Percentiles rank a stretch among this genome's conserved stretches.
These are phyloP conservation scores for Sporothrix variecibatus DNA, from an alignment of 2,329 filamentous ascomycete species.

Conservation along the genomic window DNA sequence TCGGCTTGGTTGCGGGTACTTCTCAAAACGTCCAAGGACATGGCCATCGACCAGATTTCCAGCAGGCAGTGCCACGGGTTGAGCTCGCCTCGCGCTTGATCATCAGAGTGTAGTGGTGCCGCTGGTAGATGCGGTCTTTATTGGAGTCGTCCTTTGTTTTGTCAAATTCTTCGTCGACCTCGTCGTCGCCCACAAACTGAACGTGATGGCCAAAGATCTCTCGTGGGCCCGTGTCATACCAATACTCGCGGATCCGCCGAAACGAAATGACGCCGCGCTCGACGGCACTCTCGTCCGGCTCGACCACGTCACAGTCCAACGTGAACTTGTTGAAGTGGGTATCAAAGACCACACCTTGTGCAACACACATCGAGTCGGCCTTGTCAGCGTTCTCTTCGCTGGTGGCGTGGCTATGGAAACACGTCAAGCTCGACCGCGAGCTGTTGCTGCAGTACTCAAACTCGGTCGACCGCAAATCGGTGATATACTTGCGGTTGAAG, in stretches of 20 bases:
- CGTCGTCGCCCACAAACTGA: neutral
- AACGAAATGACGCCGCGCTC: constrained; percentile 24
- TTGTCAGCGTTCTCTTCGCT: constrained; percentile 2
- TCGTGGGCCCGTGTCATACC: constrained; percentile 30
- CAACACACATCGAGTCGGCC: constrained; percentile 29
- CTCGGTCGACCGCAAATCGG: constrained; percentile 16
- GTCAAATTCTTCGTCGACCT: no score
- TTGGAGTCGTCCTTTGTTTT: no score
- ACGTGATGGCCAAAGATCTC: constrained; percentile 27
- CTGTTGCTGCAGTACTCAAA: constrained; percentile 28
- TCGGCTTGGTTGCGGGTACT: constrained; percentile 23
- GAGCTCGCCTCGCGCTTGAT: constrained; percentile 30
- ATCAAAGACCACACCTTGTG: constrained; percentile 20
- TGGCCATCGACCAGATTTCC: constrained; percentile 31
- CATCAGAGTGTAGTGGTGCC: constrained; percentile 23
- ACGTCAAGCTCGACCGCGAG: constrained; percentile 25
- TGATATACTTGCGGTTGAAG: constrained; percentile 28
- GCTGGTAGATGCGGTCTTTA: no score
- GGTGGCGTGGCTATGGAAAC: constrained; percentile 27
- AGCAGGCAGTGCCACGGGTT: constrained; percentile 31
- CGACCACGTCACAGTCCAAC: constrained; percentile 23
- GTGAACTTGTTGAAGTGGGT: neutral
- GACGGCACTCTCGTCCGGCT: constrained; percentile 5
- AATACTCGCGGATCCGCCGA: constrained; percentile 20
- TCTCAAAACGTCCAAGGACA: constrained; percentile 31